Base-by-base conservation (phyloP, 495 filamentous ascomycete genomes). In the Penicillium antarcticum region DNA sequence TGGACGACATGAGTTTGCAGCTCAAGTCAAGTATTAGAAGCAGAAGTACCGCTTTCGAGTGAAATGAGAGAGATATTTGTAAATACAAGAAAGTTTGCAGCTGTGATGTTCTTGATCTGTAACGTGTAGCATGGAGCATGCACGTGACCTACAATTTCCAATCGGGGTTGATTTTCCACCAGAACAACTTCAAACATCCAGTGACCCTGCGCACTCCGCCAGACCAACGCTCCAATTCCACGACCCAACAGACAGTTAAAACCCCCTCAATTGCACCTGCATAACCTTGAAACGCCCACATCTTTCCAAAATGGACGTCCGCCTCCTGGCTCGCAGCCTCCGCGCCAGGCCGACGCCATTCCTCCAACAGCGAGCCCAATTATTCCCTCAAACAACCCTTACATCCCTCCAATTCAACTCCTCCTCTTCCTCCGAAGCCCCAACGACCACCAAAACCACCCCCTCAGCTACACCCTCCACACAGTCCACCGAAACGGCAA, bases 1-100 rank as follows among this genome's bases (percentile, higher is more conserved):
- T 65, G 44, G 70, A 67, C 2, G 82, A 76, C 83, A 86, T 86
- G 5, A 51, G 60, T 26, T 31, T 45, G 32, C 33, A 16, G 23
- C 21, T 38, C 19, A 7, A 42, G 21, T 17, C 17, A 19, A 31
- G 16, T 29, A 5, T 1, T 51, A 61, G 54, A 55, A 58, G 58
- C 52, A 48, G 46, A 51, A 42, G 29, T 53, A 60, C 56, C 55
- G 52, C 47, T 19, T 18, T 32, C 3, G 35, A 13, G 12, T 26
- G 0, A 11, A 14, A 26, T 4, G 2, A n/a, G 23, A 24, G 9
- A 34, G 16, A 45, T 38, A 23, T 16, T 42, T 14, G 39, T 19
- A 29, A 53, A n/a, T 39, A 10, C 16, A 38, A 21, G 31, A 47
- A 14, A 37, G 6, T 29, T 47, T 47, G 43, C 4, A 48, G 12